Conservation (phyloP, 192 early-diverging fungal genomes). For the Geosiphon pyriformis region DNA sequence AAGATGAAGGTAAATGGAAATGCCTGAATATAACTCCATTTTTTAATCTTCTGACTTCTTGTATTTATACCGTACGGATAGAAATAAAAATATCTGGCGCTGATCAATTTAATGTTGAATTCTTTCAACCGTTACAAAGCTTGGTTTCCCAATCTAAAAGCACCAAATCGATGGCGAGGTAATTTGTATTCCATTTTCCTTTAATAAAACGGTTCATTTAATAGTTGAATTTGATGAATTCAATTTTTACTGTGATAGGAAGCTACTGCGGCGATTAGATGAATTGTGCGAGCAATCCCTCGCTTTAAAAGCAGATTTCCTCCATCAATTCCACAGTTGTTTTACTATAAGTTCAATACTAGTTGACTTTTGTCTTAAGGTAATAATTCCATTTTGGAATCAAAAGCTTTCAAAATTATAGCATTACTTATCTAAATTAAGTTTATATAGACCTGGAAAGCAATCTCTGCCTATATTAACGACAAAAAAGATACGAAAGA, state of each 20-base stretch:
- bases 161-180: slow-evolving; percentile 55
- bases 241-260: slow-evolving; percentile 36
- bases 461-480: slow-evolving; percentile 39
- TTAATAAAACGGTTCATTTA: background rate
- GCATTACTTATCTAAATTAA: slow-evolving; percentile 22
- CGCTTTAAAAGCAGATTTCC: slow-evolving; percentile 41
- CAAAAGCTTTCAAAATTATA: slow-evolving; percentile 20
- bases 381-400: slow-evolving; percentile 15
- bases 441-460: slow-evolving; percentile 27
- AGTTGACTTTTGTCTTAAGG: slow-evolving; percentile 42
- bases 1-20: slow-evolving; percentile 34
- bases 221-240: background rate
- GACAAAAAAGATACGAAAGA: slow-evolving; percentile 43
- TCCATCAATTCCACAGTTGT: slow-evolving; percentile 42
- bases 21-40: background rate
- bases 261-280: slow-evolving; percentile 58
- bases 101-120: slow-evolving; percentile 42
- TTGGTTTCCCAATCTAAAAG: slow-evolving; percentile 41
- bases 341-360: slow-evolving; percentile 45
- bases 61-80: background rate
- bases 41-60: background rate
- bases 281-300: slow-evolving; percentile 50
- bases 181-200: slow-evolving; percentile 6
- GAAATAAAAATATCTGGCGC: slow-evolving; percentile 34
- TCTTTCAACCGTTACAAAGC: slow-evolving; percentile 36